These are phyloP conservation scores for Coleophoma eucalyptorum DNA, from an alignment of 2,329 filamentous ascomycete genomes.

Conservation along the genomic window DNA sequence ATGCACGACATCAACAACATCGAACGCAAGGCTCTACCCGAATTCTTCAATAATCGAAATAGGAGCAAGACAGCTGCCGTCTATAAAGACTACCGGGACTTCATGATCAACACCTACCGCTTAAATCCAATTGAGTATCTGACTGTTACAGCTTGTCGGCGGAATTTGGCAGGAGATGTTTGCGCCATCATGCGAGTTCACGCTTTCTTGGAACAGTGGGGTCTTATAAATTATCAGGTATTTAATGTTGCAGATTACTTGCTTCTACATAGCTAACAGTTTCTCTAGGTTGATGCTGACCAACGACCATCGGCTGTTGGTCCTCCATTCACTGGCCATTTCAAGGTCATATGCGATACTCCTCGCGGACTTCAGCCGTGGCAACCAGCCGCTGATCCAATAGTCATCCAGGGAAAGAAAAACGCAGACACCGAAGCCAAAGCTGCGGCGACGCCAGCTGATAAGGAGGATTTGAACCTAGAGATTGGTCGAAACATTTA, in stretches of 20 bases:
- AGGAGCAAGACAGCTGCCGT: conserved; percentile 96
- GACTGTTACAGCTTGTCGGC: conserved; percentile 91
- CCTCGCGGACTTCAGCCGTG: conserved; percentile 91
- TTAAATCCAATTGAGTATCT: conserved; percentile 94
- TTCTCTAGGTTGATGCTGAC: conserved; percentile 83
- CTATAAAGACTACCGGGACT: conserved; percentile 98
- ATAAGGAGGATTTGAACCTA: conserved; percentile 82
- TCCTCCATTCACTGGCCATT: conserved; percentile 95
- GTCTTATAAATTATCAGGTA: conserved; percentile 98
- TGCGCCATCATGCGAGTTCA: conserved; percentile 99
- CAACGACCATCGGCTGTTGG: conserved; percentile 93
- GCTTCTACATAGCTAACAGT: conserved; percentile 6
- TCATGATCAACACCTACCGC: conserved; percentile 99
- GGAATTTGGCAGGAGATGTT: conserved; percentile 94
- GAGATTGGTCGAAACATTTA: conserved; percentile 94
- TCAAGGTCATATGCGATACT: conserved; percentile 93
- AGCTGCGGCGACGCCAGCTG: conserved; percentile 59
- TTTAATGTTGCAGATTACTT: conserved; percentile 9
- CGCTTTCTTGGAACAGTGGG: conserved; percentile 97
- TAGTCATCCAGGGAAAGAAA: conserved; percentile 58
- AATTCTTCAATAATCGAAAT: conserved; percentile 98
- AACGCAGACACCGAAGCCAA: conserved; percentile 43
- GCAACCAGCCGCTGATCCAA: conserved; percentile 80
- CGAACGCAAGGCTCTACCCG: conserved; percentile 90
- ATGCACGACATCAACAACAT: conserved; percentile 90